Base-by-base conservation (phyloP, 495 filamentous ascomycete species). In the Penicillium salamii region DNA sequence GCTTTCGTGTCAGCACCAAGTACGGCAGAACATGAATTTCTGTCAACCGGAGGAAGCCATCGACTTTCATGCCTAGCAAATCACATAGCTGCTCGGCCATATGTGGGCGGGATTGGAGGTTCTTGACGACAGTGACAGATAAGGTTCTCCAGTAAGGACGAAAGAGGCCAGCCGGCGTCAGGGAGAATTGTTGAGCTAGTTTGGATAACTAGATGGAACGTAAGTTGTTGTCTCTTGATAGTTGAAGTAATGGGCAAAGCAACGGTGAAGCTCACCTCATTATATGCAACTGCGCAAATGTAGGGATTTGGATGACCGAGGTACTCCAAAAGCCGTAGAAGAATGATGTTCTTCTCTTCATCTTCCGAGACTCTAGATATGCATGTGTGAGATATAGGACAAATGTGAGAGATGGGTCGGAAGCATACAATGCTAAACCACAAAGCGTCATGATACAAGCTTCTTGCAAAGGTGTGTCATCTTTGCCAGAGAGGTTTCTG, bases 121-220 rank as follows among this genome's bases (percentile, higher is more conserved):
- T 89, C 63, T 90, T 90, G 13, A 91, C 84, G 2, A 90, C 87
- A 6, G 78, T 78, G 38, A 89, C 80, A 6, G 89, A 89, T 37
- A 98, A 75, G 14, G 76, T 91, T 53, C 80, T 77, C 91, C 91
- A 97, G 63, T 87, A 97, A 7, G 91, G 91, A 38, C 81, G 79
- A 54, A 97, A 86, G 1, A 97, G 64, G 23, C 81, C 79, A 33
- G 78, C 75, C 11, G 84, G 74, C 0, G 80, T 83, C 42, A 81
- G 66, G 3, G 77, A 70, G 15, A 78, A 78, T 39, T 76, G 68
- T 33, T 83, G 77, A 7, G 89, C 87, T 47, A 97, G 66, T 68
- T 81, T 71, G 63, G 67, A 62, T 70, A 87, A 66, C 78, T 80
- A 50, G n/a, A 31, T 23, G 5, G 43, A 34, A 9, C 46, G 38